Evolutionary conservation across 768 basidiomycete genomes (phyloP).

Genomic region (Leccinum longicurvipes): DNA sequence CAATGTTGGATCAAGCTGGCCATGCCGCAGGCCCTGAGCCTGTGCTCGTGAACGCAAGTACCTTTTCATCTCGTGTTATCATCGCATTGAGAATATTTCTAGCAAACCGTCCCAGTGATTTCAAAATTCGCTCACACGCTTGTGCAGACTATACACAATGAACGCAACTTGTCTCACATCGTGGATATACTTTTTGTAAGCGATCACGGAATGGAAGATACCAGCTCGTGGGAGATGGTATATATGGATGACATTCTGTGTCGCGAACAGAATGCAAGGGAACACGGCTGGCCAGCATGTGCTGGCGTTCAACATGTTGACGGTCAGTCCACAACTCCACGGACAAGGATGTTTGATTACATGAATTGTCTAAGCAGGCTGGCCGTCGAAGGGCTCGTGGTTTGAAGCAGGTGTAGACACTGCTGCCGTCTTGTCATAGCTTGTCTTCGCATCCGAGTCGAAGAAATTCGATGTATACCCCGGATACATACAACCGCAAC

Average conservation of each 20-base stretch:
- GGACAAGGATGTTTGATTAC: background rate
- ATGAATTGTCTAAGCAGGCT: slow-evolving; percentile 45
- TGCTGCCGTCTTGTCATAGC: slow-evolving; percentile 47
- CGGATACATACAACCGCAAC: slow-evolving; percentile 7
- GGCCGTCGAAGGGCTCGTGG: slow-evolving; percentile 84
- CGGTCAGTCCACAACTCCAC: slow-evolving; percentile 7
- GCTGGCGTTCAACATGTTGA: slow-evolving; percentile 7
- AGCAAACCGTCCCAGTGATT: slow-evolving; percentile 61
- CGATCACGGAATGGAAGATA: slow-evolving; percentile 86
- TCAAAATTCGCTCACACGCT: slow-evolving; percentile 64
- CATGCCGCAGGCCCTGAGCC: slow-evolving; percentile 67
- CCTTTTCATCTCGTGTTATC: background rate
- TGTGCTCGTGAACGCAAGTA: slow-evolving; percentile 59
- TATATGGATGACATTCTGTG: slow-evolving; percentile 55
- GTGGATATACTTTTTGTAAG: slow-evolving; percentile 86
- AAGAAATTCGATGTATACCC: slow-evolving; percentile 54
- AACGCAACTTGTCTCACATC: slow-evolving; percentile 73
- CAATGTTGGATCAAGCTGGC: slow-evolving; percentile 81
- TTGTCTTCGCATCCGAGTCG: slow-evolving; percentile 46
- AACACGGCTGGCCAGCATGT: slow-evolving; percentile 13
- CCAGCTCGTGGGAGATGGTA: slow-evolving; percentile 66
- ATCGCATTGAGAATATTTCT: slow-evolving; percentile 2
- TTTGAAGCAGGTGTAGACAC: slow-evolving; percentile 59
- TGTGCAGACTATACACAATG: slow-evolving; percentile 44
- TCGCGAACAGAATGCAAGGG: slow-evolving; percentile 2